Base-by-base conservation (phyloP, 148 eudicot genomes). In the Persicaria tinctoria region DNA sequence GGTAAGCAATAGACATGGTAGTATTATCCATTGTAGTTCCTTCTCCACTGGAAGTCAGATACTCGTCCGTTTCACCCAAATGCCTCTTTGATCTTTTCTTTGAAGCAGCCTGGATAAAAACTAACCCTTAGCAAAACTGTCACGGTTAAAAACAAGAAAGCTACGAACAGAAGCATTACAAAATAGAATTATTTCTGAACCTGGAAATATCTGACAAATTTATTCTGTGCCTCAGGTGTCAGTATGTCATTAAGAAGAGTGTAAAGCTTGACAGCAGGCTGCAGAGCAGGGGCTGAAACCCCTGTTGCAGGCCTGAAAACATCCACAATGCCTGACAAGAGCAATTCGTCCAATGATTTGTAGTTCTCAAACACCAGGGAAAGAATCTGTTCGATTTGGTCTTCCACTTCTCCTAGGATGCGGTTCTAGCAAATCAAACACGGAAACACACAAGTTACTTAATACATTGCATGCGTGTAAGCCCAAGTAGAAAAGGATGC, bases 21-120 rank as follows among this genome's bases (percentile, higher is more conserved):
- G 85, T 72, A 4, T 86, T 79, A 80, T 94, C 98, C 78, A 85
- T 55, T 77, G 85, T 78, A 79, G 73, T 75, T 64, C 89, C 88
- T 76, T 94, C 97, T 56, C 80, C 87, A 72, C 83, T 85, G 74
- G 83, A 80, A 45, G 86, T 81, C 74, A 92, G 84, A 81, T 81
- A 94, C 81, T 94, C 98, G 57, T 94, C 98, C 13, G 97, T 91
- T 80, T 94, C 98, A 5, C 83, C 75, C 85, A 92, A 80, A 83
- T 92, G 98, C 81, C 93, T 84, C 81, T 86, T 90, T 32, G 96
- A 87, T 82, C 97, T 88, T 87, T 92, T 92, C 73, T 87, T 92
- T 23, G 98, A 92, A 84, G 98, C 98, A 80, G 82, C 95, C 98
- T 92, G 82, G 78, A 32, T 51, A 51, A 72, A 38, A 45, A 72